Base-by-base conservation (phyloP, 768 basidiomycete genomes). In the Boletus sp. region DNA sequence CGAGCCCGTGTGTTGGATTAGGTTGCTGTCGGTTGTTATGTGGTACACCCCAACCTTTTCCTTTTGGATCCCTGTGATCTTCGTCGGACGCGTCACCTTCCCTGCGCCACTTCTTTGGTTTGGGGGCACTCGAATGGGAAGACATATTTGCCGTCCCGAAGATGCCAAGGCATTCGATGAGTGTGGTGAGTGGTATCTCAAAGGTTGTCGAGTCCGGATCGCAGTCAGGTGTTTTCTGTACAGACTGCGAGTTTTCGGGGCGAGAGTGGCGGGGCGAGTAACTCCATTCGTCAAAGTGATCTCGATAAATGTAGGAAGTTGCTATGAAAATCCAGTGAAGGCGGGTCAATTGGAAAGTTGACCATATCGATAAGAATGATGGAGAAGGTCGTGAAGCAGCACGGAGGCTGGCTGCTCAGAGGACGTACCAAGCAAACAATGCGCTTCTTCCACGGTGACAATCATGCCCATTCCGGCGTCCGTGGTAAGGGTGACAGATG, bases 151-250 rank as follows among this genome's bases (percentile, higher is more conserved):
- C 91, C 11, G 93, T 90, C 30, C 96, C 95, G 65, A 95, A 98
- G 54, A 98, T 87, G 65, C 96, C 95, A 33, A 99, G 78, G 65
- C 92, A 94, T 61, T 97, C 94, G 58, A 97, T 82, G 50, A 98
- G 75, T 4, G 86, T 87, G 68, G 84, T 82, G 39, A 99, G 82
- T 3, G 89, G 89, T 54, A 99, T 81, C 70, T 95, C 92, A 65
- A 98, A 90, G 0, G 83, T 79, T 3, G 75, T 74, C 33, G 69
- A 61, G 24, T 55, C 60, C 58, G 50, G 37, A 35, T 54, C 64
- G 14, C 40, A 51, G 17, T 47, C 67, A 45, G 55, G 48, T 14
- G 58, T 63, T 33, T 47, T 56, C 32, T 47, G 60, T 47, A 54
- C 36, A 30, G 45, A 37, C 44, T 67, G 70, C 30, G 71, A 72